These are phyloP conservation scores for Postia placenta DNA, from an alignment of 768 basidiomycete species.

Conservation along the genomic window DNA sequence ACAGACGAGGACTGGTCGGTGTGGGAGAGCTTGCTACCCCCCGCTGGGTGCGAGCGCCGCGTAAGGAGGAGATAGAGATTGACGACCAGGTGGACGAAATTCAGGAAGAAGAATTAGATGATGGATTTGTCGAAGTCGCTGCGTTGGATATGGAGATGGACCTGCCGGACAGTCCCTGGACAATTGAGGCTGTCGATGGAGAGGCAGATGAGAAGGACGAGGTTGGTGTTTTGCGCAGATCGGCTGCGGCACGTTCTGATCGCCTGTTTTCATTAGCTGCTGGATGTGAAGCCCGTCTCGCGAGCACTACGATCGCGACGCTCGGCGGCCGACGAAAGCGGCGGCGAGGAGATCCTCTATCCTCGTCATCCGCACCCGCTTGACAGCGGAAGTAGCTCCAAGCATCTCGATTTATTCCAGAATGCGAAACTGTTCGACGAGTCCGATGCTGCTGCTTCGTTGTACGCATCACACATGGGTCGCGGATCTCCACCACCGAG, in stretches of 20 bases:
- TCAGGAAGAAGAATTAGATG: slow-evolving; percentile 25
- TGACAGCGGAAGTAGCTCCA: neutral
- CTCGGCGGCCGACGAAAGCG: slow-evolving; percentile 78
- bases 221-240: slow-evolving; percentile 30
- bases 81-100: slow-evolving; percentile 30
- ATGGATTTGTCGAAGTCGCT: slow-evolving; percentile 20
- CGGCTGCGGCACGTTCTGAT: neutral
- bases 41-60: slow-evolving; percentile 67
- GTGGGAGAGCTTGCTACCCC: slow-evolving; percentile 97
- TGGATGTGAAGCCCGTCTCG: slow-evolving; percentile 37
- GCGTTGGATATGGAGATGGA: slow-evolving; percentile 39
- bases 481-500: slow-evolving; percentile 49
- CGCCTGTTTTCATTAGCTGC: slow-evolving; percentile 28
- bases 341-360: slow-evolving; percentile 87
- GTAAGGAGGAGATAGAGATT: slow-evolving; percentile 26
- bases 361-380: slow-evolving; percentile 49
- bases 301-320: slow-evolving; percentile 52
- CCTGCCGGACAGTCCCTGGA: slow-evolving; percentile 77
- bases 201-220: slow-evolving; percentile 68
- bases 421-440: slow-evolving; percentile 13
- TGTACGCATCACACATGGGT: neutral
- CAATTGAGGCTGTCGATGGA: slow-evolving; percentile 80
- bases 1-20: slow-evolving; percentile 84
- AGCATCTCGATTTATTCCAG: slow-evolving; percentile 23
- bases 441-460: neutral